A percentile compares a stretch with the other conserved stretches of the same genome.
These are phyloP conservation scores for Sclerotinia trifoliorum DNA, from an alignment of 2,329 filamentous ascomycete genomes.

Conservation along the genomic window DNA sequence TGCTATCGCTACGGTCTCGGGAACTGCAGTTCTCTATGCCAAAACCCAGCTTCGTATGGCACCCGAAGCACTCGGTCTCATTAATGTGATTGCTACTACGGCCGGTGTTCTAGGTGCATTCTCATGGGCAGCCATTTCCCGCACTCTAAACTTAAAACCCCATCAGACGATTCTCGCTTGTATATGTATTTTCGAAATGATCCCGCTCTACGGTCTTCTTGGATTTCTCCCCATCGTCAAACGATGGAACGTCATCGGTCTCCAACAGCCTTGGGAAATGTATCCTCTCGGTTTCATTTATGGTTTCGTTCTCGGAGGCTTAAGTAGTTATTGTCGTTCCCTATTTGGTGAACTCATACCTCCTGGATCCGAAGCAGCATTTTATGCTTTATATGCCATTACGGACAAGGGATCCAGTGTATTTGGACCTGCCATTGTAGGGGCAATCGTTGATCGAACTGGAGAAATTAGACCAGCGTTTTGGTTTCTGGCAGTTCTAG, in stretches of 20 bases:
- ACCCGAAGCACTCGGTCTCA: slow-evolving; percentile 81
- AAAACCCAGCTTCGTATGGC: slow-evolving; percentile 91
- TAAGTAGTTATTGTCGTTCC: slow-evolving; percentile 87
- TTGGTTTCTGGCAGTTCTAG: slow-evolving; percentile 79
- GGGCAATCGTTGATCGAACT: slow-evolving; percentile 80
- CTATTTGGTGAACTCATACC: slow-evolving; percentile 92
- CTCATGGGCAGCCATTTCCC: slow-evolving; percentile 78
- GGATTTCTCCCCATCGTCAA: slow-evolving; percentile 82
- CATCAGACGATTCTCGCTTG: slow-evolving; percentile 87
- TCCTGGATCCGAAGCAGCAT: slow-evolving; percentile 88
- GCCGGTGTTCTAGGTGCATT: slow-evolving; percentile 86
- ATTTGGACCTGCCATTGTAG: slow-evolving; percentile 91
- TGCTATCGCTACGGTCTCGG: slow-evolving; percentile 88
- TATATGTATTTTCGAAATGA: slow-evolving; percentile 84
- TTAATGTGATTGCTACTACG: slow-evolving; percentile 86
- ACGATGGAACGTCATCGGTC: slow-evolving; percentile 70
- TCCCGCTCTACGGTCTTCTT: slow-evolving; percentile 85
- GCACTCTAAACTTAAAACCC: slow-evolving; percentile 65
- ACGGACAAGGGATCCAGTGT: slow-evolving; percentile 95
- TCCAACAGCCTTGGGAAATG: slow-evolving; percentile 96
- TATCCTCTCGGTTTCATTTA: slow-evolving; percentile 88
- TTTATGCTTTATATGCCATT: slow-evolving; percentile 83
- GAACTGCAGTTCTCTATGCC: slow-evolving; percentile 91
- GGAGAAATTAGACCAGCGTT: slow-evolving; percentile 83
- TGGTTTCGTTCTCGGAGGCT: slow-evolving; percentile 87